phyloP scores from a whole-genome alignment of 2,329 filamentous ascomycete species.

The Curvularia lunata region DNA sequence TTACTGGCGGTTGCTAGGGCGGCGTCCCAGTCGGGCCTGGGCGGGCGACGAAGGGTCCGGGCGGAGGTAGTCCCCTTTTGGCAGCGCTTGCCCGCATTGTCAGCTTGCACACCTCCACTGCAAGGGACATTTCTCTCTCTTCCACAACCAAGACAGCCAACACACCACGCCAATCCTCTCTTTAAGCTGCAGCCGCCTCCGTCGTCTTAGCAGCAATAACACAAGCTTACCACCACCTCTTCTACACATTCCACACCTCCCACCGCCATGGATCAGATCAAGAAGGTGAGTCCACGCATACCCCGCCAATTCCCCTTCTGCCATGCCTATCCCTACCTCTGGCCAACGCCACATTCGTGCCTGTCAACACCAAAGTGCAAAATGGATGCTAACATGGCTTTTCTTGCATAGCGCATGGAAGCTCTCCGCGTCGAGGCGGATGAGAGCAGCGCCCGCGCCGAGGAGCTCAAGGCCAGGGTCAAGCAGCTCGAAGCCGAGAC shows the following conservation, averaged over 20 bases:
- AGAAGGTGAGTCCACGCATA: slow-evolving; percentile 71
- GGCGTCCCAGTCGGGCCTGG: slow-evolving; percentile 17
- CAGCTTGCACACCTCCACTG: slow-evolving; percentile 26
- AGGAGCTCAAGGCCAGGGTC: slow-evolving; percentile 86
- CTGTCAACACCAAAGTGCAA: slow-evolving; percentile 4
- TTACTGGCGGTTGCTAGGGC: slow-evolving; percentile 41
- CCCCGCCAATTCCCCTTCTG: slow-evolving; percentile 43
- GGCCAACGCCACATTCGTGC: slow-evolving; percentile 13
- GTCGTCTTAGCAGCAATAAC: slow-evolving; percentile 8
- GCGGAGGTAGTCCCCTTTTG: slow-evolving; percentile 26
- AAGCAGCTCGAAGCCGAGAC: slow-evolving; percentile 95
- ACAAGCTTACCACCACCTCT: slow-evolving; percentile 10
- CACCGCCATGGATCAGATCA: slow-evolving; percentile 79
- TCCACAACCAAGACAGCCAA: slow-evolving; percentile 24
- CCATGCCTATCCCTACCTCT: slow-evolving; percentile 17
- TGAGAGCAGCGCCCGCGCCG: slow-evolving; percentile 77
- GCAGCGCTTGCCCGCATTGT: slow-evolving; percentile 38
- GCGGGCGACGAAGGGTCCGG: slow-evolving; percentile 20
- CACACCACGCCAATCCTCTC: slow-evolving; percentile 12
- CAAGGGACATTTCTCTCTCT: slow-evolving; percentile 31
- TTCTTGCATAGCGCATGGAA: slow-evolving; percentile 79
- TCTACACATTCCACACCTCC: slow-evolving; percentile 16
- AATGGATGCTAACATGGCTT: slow-evolving; percentile 27
- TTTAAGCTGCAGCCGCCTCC: slow-evolving; percentile 13
- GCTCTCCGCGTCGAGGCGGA: slow-evolving; percentile 93